A percentile compares a stretch with the other conserved stretches of the same genome.
phyloP scores from a whole-genome alignment of 2,329 filamentous ascomycete genomes.

The Bipolaris sorokiniana region DNA sequence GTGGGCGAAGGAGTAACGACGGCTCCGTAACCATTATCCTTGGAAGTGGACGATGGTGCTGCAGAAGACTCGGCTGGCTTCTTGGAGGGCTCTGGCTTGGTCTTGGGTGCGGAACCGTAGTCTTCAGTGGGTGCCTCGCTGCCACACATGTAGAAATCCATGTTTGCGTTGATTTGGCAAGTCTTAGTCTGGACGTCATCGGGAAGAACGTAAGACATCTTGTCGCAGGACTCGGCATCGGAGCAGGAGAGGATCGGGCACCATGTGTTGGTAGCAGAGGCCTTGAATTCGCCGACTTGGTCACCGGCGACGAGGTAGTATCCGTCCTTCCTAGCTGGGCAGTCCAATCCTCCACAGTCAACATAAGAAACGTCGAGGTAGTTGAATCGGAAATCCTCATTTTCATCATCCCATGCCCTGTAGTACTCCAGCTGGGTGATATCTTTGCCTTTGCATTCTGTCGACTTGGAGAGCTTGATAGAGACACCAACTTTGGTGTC shows the following conservation, averaged over 20 bases:
- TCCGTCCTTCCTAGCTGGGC: constrained; percentile 44
- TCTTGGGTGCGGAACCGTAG: constrained; percentile 15
- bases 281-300: constrained; percentile 22
- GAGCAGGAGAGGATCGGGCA: constrained; percentile 42
- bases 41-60: constrained; percentile 18
- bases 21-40: constrained; percentile 24
- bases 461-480: constrained; percentile 49
- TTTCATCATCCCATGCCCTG: constrained; percentile 19
- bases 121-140: constrained; percentile 33
- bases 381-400: constrained; percentile 27
- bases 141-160: constrained; percentile 47
- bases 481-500: constrained; percentile 41
- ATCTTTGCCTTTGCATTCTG: constrained; percentile 36
- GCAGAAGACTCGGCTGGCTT: constrained; percentile 8
- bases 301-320: constrained; percentile 41
- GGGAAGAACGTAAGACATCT: constrained; percentile 40
- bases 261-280: constrained; percentile 33
- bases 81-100: constrained; percentile 1
- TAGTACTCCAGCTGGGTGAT: constrained; percentile 51
- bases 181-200: constrained; percentile 44
- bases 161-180: constrained; percentile 34
- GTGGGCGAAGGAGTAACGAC: constrained; percentile 32
- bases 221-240: constrained; percentile 31
- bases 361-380: constrained; percentile 50
- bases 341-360: constrained; percentile 38